These are phyloP conservation scores for Venturia carpophila DNA, from an alignment of 2,329 filamentous ascomycete species.

Conservation along the genomic window DNA sequence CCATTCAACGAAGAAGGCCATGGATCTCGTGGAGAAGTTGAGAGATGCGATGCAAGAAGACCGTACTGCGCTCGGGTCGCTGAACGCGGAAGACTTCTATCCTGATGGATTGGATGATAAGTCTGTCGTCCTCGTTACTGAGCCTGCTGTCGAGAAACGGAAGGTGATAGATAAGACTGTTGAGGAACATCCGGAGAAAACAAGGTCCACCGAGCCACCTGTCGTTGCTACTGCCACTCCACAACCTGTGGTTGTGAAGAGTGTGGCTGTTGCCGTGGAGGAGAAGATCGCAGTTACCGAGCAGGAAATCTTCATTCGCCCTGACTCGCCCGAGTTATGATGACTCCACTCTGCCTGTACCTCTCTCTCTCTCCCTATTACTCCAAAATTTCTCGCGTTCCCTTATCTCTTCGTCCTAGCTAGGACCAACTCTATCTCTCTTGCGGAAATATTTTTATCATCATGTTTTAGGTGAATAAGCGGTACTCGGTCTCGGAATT, in stretches of 20 bases:
- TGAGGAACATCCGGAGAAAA: background rate
- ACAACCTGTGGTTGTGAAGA: background rate
- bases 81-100: slow-evolving; percentile 33
- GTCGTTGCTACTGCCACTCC: background rate
- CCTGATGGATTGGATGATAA: slow-evolving; percentile 31
- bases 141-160: background rate
- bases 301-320: slow-evolving; percentile 4
- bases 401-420: background rate
- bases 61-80: slow-evolving; percentile 31
- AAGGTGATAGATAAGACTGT: background rate
- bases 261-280: background rate
- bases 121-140: slow-evolving; percentile 19
- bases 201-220: background rate
- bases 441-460: background rate
- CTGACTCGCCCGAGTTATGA: background rate
- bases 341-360: background rate
- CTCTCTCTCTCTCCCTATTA: background rate
- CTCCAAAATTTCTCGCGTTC: background rate
- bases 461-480: background rate
- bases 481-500: background rate
- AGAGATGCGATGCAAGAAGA: slow-evolving; percentile 37
- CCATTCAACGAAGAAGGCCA: slow-evolving; percentile 19
- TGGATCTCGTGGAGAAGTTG: background rate
- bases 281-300: slow-evolving; percentile 1
- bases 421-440: background rate